These are phyloP conservation scores for Boletus reticulatus DNA, from an alignment of 768 basidiomycete species.

Conservation along the genomic window DNA sequence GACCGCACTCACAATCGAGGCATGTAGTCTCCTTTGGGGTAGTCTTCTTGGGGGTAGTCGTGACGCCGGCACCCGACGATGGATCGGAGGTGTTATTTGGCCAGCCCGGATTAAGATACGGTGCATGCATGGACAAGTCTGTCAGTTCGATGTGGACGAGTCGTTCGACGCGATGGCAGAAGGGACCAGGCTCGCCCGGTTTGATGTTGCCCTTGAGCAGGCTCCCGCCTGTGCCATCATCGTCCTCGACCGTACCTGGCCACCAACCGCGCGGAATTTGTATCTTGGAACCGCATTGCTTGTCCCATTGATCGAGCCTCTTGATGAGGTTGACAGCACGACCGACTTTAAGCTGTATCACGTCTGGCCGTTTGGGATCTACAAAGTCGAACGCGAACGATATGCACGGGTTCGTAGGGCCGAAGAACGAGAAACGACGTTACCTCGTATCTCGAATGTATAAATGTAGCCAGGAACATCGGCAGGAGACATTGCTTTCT, in stretches of 20 bases:
- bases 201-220: slow-evolving; percentile 65
- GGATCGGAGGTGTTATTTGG: slow-evolving; percentile 34
- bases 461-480: slow-evolving; percentile 81
- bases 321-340: slow-evolving; percentile 71
- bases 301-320: slow-evolving; percentile 76
- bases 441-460: slow-evolving; percentile 76
- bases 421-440: slow-evolving; percentile 3
- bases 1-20: slow-evolving; percentile 42
- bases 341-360: slow-evolving; percentile 75
- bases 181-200: slow-evolving; percentile 58
- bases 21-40: slow-evolving; percentile 31
- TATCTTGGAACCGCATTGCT: slow-evolving; percentile 76
- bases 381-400: slow-evolving; percentile 6
- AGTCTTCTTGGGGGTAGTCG: slow-evolving; percentile 16
- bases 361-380: slow-evolving; percentile 35
- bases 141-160: slow-evolving; percentile 79
- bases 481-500: slow-evolving; percentile 46
- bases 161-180: slow-evolving; percentile 74
- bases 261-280: slow-evolving; percentile 74
- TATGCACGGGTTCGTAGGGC: not conserved
- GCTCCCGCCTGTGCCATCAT: slow-evolving; percentile 37
- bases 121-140: slow-evolving; percentile 56
- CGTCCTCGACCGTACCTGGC: slow-evolving; percentile 53
- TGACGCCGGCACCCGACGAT: not conserved
- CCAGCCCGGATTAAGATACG: slow-evolving; percentile 58